Percentiles rank a stretch among this genome's conserved stretches.
Evolutionary conservation across 805 yeast genomes (phyloP).

Genomic region (Cyberlindnera subsufficiens): DNA sequence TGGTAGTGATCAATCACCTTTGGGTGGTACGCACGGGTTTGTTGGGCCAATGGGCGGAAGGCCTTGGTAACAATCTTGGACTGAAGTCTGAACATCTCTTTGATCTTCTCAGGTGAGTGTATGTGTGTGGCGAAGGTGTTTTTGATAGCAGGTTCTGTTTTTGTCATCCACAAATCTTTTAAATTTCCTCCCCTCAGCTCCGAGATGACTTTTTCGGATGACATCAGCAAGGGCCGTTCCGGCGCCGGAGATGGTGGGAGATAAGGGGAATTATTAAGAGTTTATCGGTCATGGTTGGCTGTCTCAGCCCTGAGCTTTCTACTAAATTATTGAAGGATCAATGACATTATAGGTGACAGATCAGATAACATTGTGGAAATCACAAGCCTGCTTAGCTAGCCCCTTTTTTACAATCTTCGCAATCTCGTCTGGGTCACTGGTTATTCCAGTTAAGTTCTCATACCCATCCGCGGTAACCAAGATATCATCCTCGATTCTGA

Average conservation of each 20-base stretch:
- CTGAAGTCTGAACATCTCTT: constrained; percentile 19
- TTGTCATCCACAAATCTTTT: no score
- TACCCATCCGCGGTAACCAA: constrained; percentile 69
- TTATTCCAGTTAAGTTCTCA: constrained; percentile 77
- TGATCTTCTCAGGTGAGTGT: not conserved
- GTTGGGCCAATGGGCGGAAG: constrained; percentile 19
- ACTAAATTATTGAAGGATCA: no score
- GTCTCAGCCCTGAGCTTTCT: no score
- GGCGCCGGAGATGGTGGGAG: no score
- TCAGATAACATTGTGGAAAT: constrained; percentile 45
- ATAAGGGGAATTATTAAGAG: no score
- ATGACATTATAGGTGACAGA: no score
- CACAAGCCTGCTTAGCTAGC: constrained; percentile 48
- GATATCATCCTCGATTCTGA: constrained; percentile 91
- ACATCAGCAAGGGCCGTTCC: no score
- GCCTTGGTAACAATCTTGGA: constrained; percentile 12
- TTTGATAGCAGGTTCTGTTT: no score
- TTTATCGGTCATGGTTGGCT: no score
- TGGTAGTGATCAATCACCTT: constrained; percentile 94
- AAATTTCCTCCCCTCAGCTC: no score
- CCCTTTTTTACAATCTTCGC: constrained; percentile 72
- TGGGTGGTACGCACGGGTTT: constrained; percentile 63
- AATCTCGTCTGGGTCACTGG: constrained; percentile 82
- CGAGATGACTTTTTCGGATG: no score
- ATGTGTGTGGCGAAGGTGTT: not conserved